Evolutionary conservation across 257 asterid genomes (phyloP).

Genomic region (Solanum rostratum): DNA sequence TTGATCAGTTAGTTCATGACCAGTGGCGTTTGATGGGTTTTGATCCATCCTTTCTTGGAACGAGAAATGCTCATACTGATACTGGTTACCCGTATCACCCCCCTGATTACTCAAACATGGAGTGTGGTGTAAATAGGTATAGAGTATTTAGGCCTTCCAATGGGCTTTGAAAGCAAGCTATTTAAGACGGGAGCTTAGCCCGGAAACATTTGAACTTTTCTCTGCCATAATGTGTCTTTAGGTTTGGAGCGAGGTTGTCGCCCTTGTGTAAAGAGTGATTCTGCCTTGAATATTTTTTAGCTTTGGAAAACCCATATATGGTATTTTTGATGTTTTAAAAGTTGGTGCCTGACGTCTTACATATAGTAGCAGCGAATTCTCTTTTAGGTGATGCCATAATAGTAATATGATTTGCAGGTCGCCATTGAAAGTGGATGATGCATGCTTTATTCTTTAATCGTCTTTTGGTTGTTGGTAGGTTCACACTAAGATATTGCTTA

Average conservation of each 20-base stretch:
- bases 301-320: background rate
- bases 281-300: conserved; percentile 4
- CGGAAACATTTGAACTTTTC: conserved; percentile 6
- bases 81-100: conserved; percentile 30
- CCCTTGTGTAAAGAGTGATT: conserved; percentile 27
- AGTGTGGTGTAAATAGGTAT: conserved; percentile 48
- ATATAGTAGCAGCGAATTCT: no score
- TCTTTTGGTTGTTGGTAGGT: no score
- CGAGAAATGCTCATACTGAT: conserved; percentile 34
- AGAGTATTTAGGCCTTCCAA: conserved; percentile 60
- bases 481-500: no score
- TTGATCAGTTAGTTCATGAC: conserved; percentile 36
- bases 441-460: background rate
- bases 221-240: conserved; percentile 12
- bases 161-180: conserved; percentile 32
- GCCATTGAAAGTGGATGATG: background rate
- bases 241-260: background rate
- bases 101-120: conserved; percentile 42
- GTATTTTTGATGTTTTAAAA: background rate
- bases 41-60: conserved; percentile 29
- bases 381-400: no score
- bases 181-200: background rate
- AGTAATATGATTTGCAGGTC: no score
- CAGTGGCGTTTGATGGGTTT: conserved; percentile 64
- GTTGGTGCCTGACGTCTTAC: background rate